phyloP scores from a whole-genome alignment of 2,329 filamentous ascomycete species.

The Monilinia polystroma region DNA sequence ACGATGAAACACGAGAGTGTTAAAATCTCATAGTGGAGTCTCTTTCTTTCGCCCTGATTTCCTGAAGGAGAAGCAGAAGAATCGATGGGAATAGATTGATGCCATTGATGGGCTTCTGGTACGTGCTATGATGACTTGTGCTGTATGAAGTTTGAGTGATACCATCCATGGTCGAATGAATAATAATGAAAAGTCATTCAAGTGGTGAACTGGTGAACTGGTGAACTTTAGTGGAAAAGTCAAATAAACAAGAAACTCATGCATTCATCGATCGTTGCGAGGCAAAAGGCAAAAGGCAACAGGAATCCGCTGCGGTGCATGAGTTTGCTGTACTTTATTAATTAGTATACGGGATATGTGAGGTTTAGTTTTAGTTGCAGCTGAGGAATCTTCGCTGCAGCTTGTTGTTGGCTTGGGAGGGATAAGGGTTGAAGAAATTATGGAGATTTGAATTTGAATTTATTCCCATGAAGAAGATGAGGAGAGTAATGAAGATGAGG shows the following conservation, averaged over 20 bases:
- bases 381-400: constrained; percentile 1
- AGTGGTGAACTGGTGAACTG: background rate
- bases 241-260: background rate
- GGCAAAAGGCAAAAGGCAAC: background rate
- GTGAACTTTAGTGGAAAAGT: too few relatives aligned
- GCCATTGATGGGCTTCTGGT: too few relatives aligned
- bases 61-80: too few relatives aligned
- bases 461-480: too few relatives aligned
- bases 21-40: background rate
- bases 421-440: background rate
- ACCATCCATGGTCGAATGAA: background rate
- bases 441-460: constrained; percentile 1
- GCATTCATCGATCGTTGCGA: background rate
- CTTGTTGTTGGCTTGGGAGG: constrained; percentile 6
- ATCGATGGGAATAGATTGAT: too few relatives aligned
- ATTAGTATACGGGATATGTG: background rate
- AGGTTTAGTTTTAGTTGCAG: background rate
- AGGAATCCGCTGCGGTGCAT: constrained; percentile 6
- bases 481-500: too few relatives aligned
- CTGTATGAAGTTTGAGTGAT: too few relatives aligned
- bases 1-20: constrained; percentile 17
- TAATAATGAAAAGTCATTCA: background rate
- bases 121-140: too few relatives aligned
- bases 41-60: background rate
- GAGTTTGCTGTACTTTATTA: constrained; percentile 10